Percentiles rank a stretch among this genome's conserved stretches.
These are phyloP conservation scores for Fagopyrum homotropicum DNA, from an alignment of 148 eudicot species.

Conservation along the genomic window DNA sequence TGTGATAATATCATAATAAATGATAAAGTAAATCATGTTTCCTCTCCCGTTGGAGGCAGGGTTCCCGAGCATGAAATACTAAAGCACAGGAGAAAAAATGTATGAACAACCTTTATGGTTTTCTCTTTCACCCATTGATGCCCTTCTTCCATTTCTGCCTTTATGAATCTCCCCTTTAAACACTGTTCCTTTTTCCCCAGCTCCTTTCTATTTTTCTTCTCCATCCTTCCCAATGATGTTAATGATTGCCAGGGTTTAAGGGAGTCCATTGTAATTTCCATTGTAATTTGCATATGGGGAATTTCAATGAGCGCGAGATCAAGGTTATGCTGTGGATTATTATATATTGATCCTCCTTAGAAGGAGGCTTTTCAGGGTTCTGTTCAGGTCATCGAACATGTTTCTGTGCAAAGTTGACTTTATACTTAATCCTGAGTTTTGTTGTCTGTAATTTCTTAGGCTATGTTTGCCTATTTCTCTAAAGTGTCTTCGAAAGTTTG, in stretches of 20 bases:
- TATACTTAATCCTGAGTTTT: not conserved
- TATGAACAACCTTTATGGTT: not conserved
- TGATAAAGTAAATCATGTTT: not conserved
- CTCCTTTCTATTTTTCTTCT: not conserved
- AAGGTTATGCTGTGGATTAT: not conserved
- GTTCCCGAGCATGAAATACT: not conserved
- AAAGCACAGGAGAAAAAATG: not conserved
- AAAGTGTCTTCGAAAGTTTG: not conserved
- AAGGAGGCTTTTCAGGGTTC: not conserved
- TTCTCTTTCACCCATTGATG: not conserved
- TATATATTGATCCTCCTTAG: not conserved
- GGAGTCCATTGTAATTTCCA: not conserved
- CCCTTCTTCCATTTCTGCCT: not conserved
- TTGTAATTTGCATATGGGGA: not conserved
- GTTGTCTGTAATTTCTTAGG: not conserved
- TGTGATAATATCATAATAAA: not conserved
- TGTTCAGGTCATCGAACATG: not conserved
- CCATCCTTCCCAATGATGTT: not conserved
- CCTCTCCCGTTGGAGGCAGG: not conserved
- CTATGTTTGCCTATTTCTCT: not conserved
- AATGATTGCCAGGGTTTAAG: not conserved
- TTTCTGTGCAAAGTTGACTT: not conserved
- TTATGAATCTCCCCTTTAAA: not conserved
- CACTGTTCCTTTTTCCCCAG: not conserved
- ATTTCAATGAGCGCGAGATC: not conserved